A percentile compares a stretch with the other conserved stretches of the same genome.
phyloP scores from a whole-genome alignment of 768 basidiomycete genomes.

The Tricholoma hemisulphureum region DNA sequence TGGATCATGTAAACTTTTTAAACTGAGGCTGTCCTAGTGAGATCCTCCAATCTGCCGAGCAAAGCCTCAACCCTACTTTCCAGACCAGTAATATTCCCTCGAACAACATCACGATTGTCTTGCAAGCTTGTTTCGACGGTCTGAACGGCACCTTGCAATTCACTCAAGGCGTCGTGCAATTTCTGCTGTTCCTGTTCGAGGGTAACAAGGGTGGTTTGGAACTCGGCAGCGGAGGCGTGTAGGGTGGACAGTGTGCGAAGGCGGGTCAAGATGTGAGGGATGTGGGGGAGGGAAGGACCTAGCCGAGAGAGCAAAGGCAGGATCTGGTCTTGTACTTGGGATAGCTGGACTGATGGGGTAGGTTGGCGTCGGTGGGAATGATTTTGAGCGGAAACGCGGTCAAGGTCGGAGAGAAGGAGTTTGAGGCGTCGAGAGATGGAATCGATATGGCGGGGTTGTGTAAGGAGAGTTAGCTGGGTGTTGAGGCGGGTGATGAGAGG shows the following conservation, averaged over 20 bases:
- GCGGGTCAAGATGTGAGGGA: constrained; percentile 87
- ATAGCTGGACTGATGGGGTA: constrained; percentile 24
- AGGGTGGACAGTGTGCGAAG: constrained; percentile 79
- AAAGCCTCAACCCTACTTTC: constrained; percentile 49
- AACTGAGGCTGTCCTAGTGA: constrained; percentile 20
- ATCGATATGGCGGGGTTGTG: constrained; percentile 95
- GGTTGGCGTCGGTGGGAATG: constrained; percentile 44
- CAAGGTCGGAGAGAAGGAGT: constrained; percentile 87
- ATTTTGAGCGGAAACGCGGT: constrained; percentile 63
- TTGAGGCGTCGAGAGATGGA: constrained; percentile 93
- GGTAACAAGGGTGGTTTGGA: constrained; percentile 61
- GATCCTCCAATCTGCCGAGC: constrained; percentile 42
- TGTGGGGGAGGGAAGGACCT: constrained; percentile 71
- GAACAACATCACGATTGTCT: constrained; percentile 68
- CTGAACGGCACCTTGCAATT: constrained; percentile 65
- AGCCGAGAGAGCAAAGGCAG: constrained; percentile 70
- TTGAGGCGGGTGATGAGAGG: constrained; percentile 80
- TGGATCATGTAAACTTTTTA: background rate
- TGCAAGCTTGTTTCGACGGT: constrained; percentile 75
- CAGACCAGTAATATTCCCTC: constrained; percentile 70
- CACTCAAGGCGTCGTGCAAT: constrained; percentile 59
- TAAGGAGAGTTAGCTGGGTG: constrained; percentile 81
- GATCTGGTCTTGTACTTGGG: constrained; percentile 54
- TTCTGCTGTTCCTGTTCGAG: constrained; percentile 75
- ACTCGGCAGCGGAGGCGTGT: constrained; percentile 79